phyloP scores from a whole-genome alignment of 2,329 filamentous ascomycete species.

The Penicillium nordicum region DNA sequence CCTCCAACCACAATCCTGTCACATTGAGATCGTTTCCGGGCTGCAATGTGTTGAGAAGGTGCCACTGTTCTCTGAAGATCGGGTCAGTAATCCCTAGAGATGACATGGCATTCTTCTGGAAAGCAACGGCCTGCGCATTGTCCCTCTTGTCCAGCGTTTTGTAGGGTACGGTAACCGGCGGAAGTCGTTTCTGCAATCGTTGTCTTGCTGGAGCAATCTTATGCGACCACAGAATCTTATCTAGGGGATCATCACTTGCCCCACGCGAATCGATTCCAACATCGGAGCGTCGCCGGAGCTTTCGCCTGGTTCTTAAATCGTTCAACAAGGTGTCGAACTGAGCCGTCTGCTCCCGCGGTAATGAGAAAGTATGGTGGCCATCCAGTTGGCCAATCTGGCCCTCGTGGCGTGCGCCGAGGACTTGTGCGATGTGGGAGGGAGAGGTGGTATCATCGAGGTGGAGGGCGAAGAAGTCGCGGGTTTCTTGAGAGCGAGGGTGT shows the following conservation, averaged over 20 bases:
- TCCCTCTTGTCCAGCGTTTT: slow-evolving; percentile 45
- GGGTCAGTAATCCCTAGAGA: slow-evolving; percentile 78
- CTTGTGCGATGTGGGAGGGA: slow-evolving; percentile 65
- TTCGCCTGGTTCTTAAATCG: slow-evolving; percentile 55
- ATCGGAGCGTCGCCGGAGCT: slow-evolving; percentile 54
- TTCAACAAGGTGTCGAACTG: slow-evolving; percentile 51
- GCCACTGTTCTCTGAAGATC: slow-evolving; percentile 93
- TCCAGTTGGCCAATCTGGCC: slow-evolving; percentile 74
- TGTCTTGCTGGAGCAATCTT: slow-evolving; percentile 65
- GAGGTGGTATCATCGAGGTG: slow-evolving; percentile 67
- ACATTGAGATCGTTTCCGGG: slow-evolving; percentile 91
- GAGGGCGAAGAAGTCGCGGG: slow-evolving; percentile 89
- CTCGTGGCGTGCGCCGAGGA: slow-evolving; percentile 74
- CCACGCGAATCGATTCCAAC: slow-evolving; percentile 2
- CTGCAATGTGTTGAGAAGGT: slow-evolving; percentile 79
- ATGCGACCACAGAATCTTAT: slow-evolving; percentile 71
- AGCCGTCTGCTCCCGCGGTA: slow-evolving; percentile 57
- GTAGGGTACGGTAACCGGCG: slow-evolving; percentile 30
- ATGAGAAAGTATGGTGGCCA: slow-evolving; percentile 81
- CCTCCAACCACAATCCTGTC: slow-evolving; percentile 86
- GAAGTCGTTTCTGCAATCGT: slow-evolving; percentile 58
- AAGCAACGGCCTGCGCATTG: slow-evolving; percentile 50
- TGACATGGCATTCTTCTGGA: slow-evolving; percentile 60
- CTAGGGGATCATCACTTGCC: slow-evolving; percentile 54
- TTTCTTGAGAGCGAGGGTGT: slow-evolving; percentile 67